Conservation (phyloP, 2,329 filamentous ascomycete species). For the Podosphaera xanthii region DNA sequence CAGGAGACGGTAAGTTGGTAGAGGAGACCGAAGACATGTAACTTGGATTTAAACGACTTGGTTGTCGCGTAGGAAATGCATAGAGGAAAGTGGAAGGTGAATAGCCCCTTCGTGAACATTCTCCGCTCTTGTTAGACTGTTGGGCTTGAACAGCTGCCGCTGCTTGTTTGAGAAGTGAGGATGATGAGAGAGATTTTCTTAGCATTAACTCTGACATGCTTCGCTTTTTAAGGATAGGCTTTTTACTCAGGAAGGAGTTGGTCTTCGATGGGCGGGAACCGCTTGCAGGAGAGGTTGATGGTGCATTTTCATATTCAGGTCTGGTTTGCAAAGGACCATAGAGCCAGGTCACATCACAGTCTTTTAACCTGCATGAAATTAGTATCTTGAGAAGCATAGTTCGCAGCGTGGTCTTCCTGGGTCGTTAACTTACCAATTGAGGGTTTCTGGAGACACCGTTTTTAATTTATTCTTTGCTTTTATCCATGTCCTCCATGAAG, state of each 20-base stretch:
- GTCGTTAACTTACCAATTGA: slow-evolving; percentile 40
- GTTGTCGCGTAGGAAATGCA: slow-evolving; percentile 36
- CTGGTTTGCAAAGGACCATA: slow-evolving; percentile 79
- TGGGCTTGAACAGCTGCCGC: slow-evolving; percentile 16
- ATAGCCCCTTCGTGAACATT: slow-evolving; percentile 19
- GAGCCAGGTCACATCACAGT: slow-evolving; percentile 92
- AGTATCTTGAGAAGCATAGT: slow-evolving; percentile 19
- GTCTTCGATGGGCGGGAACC: slow-evolving; percentile 30
- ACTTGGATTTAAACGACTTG: slow-evolving; percentile 39
- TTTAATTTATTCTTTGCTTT: slow-evolving; percentile 70
- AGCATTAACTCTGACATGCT: slow-evolving; percentile 93
- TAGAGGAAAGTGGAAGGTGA: slow-evolving; percentile 47
- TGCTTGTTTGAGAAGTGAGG: slow-evolving; percentile 60
- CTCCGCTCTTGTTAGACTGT: slow-evolving; percentile 24
- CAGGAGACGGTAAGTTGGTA: slow-evolving; percentile 39
- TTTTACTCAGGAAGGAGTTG: slow-evolving; percentile 36
- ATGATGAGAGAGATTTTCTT: slow-evolving; percentile 67
- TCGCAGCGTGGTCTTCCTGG: neutral
- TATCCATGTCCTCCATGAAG: slow-evolving; percentile 89
- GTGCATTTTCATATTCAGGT: slow-evolving; percentile 27
- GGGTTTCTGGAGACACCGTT: slow-evolving; percentile 69
- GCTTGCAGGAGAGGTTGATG: slow-evolving; percentile 21
- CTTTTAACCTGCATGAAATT: slow-evolving; percentile 60
- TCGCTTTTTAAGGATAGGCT: slow-evolving; percentile 79
- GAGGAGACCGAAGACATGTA: slow-evolving; percentile 40